phyloP scores from a whole-genome alignment of 2,329 filamentous ascomycete genomes.

The Atkinsonella texensis region DNA sequence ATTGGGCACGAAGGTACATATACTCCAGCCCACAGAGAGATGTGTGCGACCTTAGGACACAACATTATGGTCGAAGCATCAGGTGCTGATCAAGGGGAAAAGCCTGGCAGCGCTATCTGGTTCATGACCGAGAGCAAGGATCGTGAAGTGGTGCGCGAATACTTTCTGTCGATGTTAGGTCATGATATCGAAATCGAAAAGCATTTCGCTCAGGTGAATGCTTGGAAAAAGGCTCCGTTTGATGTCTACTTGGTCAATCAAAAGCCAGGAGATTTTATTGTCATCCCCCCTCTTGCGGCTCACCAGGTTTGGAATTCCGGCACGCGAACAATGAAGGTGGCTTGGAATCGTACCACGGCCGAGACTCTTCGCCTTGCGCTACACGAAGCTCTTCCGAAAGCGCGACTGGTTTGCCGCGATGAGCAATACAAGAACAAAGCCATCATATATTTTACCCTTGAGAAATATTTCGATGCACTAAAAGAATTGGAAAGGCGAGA shows the following conservation, averaged over 20 bases:
- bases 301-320: conserved; percentile 98
- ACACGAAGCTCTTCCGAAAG: conserved; percentile 76
- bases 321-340: conserved; percentile 91
- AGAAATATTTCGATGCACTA: conserved; percentile 62
- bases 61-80: conserved; percentile 98
- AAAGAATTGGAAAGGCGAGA: conserved; percentile 37
- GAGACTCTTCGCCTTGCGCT: conserved; percentile 83
- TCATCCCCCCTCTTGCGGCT: conserved; percentile 83
- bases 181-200: conserved; percentile 96
- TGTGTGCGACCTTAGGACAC: conserved; percentile 92
- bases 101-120: conserved; percentile 85
- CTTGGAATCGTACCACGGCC: conserved; percentile 91
- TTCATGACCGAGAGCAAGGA: conserved; percentile 98
- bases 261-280: conserved; percentile 77
- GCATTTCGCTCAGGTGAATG: conserved; percentile 90
- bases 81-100: conserved; percentile 57
- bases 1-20: conserved; percentile 96
- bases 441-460: conserved; percentile 77
- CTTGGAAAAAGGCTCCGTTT: conserved; percentile 91
- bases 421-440: conserved; percentile 99
- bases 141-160: conserved; percentile 79
- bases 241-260: conserved; percentile 90
- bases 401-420: conserved; percentile 84
- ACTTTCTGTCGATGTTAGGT: conserved; percentile 83
- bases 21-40: conserved; percentile 88